These are phyloP conservation scores for Diaporthe aspalathi DNA, from an alignment of 2,329 filamentous ascomycete species.

Conservation along the genomic window DNA sequence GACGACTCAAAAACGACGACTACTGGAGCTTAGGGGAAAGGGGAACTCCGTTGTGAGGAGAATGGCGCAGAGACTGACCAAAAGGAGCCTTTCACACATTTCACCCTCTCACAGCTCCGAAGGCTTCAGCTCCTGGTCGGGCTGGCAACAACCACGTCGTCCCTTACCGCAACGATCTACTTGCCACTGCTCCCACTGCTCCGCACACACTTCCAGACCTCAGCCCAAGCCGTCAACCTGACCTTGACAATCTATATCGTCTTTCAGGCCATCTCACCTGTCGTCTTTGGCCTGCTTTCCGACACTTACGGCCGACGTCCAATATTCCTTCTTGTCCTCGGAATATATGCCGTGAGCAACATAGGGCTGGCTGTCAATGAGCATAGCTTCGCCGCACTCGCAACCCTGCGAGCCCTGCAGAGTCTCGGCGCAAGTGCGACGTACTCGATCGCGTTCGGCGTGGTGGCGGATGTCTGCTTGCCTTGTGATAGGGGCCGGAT, in stretches of 20 bases:
- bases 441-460: constrained; percentile 72
- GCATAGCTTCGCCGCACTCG: constrained; percentile 61
- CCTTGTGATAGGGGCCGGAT: constrained; percentile 74
- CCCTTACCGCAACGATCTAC: constrained; percentile 56
- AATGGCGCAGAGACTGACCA: neutral
- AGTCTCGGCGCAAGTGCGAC: constrained; percentile 71
- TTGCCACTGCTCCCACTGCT: constrained; percentile 51
- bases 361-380: constrained; percentile 64
- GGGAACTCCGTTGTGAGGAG: too few species aligned
- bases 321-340: constrained; percentile 65
- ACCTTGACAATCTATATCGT: constrained; percentile 67
- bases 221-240: constrained; percentile 52
- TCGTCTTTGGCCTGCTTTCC: constrained; percentile 66
- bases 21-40: too few species aligned
- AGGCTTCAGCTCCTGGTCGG: neutral
- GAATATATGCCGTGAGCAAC: constrained; percentile 64
- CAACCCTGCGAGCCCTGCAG: constrained; percentile 68
- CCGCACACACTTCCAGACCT: constrained; percentile 45
- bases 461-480: constrained; percentile 75
- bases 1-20: neutral
- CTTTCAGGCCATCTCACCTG: constrained; percentile 68
- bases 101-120: neutral
- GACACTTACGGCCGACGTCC: constrained; percentile 67
- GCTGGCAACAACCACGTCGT: neutral
- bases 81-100: neutral